A percentile compares a stretch with the other conserved stretches of the same genome.
Conservation (phyloP, 164 flowering plant genomes). For the Vitis rotundifolia region DNA sequence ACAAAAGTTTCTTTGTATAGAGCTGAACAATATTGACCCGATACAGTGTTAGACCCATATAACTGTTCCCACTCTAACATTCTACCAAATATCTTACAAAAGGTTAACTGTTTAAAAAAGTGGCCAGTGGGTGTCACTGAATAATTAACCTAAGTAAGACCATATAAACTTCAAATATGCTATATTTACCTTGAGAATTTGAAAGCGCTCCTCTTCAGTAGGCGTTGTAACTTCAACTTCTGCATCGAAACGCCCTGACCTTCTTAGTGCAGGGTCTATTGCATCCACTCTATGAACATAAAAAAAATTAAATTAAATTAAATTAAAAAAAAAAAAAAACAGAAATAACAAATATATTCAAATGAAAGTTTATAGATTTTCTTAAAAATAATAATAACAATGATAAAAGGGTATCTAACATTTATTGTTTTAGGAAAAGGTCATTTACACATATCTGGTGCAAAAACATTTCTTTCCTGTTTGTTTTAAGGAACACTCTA, state of each 20-base stretch:
- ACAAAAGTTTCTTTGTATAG: conserved; percentile 63
- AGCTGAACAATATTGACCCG: conserved; percentile 48
- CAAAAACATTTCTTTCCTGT: too few relatives aligned
- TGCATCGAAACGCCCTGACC: conserved; percentile 86
- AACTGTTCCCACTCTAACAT: not conserved
- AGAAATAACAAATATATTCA: too few relatives aligned
- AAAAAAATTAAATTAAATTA: too few relatives aligned
- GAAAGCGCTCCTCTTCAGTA: conserved; percentile 71
- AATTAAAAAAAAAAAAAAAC: too few relatives aligned
- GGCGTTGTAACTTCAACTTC: conserved; percentile 91
- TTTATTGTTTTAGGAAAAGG: too few relatives aligned
- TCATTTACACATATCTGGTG: too few relatives aligned
- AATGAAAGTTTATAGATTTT: too few relatives aligned
- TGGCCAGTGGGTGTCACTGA: not conserved
- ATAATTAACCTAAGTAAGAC: not conserved
- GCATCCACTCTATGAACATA: conserved; percentile 62
- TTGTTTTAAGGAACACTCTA: too few relatives aligned
- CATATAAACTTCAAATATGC: not conserved
- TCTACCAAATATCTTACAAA: not conserved
- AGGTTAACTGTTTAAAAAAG: too few relatives aligned
- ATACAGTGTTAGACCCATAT: not conserved
- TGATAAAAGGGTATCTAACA: too few relatives aligned
- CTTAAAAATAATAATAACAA: too few relatives aligned
- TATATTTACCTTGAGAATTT: conserved; percentile 67
- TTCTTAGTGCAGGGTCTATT: conserved; percentile 87